Evolutionary conservation across 2,329 filamentous ascomycete genomes (phyloP).

Genomic region (Hymenoscyphus fructigenus): DNA sequence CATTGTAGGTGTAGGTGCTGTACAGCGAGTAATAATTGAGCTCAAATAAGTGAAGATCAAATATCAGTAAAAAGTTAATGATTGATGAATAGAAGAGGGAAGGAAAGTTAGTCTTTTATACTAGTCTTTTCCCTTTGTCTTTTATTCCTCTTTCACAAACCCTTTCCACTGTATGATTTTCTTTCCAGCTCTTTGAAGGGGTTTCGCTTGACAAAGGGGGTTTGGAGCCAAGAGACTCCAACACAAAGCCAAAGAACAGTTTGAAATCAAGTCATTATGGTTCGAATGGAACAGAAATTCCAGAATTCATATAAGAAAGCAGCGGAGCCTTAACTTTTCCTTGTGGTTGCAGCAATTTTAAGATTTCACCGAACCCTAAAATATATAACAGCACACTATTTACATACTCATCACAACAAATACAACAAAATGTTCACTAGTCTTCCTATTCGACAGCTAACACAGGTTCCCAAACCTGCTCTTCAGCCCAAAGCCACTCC

Average conservation of each 20-base stretch:
- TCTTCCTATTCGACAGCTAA: neutral
- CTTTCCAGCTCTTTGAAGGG: neutral
- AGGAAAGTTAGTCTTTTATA: no score
- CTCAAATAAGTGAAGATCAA: no score
- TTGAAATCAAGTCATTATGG: neutral
- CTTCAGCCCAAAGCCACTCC: neutral
- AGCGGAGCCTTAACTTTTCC: neutral
- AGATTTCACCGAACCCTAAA: neutral
- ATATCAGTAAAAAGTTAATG: no score
- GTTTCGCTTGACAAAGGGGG: neutral
- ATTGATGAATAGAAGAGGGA: no score
- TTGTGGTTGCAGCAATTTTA: neutral
- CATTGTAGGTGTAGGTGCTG: no score
- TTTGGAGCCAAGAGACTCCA: neutral
- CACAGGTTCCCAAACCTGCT: neutral
- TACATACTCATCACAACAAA: neutral
- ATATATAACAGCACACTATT: neutral
- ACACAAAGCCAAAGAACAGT: neutral
- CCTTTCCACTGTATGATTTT: no score
- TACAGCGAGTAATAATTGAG: no score
- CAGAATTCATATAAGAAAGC: neutral
- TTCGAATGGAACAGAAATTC: neutral
- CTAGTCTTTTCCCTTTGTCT: no score
- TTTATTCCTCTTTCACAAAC: no score
- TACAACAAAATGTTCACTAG: neutral